Percentiles rank a stretch among this genome's conserved stretches.
phyloP scores from a whole-genome alignment of 768 basidiomycete genomes.

The Ephemerocybe angulata region DNA sequence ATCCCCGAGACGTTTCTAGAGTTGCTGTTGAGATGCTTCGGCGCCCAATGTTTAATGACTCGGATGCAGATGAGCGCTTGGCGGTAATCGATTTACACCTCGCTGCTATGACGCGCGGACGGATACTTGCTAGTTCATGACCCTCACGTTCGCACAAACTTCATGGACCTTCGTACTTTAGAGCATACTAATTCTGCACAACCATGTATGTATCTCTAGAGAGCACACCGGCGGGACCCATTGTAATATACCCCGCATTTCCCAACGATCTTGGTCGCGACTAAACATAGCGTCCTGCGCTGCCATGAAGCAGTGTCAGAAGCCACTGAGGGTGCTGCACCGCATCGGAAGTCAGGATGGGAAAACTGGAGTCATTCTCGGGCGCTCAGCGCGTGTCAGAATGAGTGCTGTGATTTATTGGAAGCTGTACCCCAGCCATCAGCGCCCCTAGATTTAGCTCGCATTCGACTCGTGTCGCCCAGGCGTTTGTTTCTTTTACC shows the following conservation, averaged over 20 bases:
- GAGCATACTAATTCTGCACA: not conserved
- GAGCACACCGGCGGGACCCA: no score
- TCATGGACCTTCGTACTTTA: no score
- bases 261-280: no score
- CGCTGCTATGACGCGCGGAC: not conserved
- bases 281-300: no score
- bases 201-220: not conserved
- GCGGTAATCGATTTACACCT: not conserved
- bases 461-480: not conserved
- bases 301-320: no score
- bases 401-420: not conserved
- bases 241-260: no score
- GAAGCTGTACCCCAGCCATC: slow-evolving; percentile 6
- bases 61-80: not conserved
- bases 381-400: not conserved
- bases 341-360: slow-evolving; percentile 1
- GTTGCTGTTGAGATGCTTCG: no score
- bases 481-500: not conserved
- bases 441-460: not conserved
- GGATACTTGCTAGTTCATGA: no score
- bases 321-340: no score
- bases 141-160: no score
- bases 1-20: no score
- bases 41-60: not conserved
- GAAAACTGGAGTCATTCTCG: not conserved